Conservation (phyloP, 2,329 filamentous ascomycete species). For the Cladosporium sp. region DNA sequence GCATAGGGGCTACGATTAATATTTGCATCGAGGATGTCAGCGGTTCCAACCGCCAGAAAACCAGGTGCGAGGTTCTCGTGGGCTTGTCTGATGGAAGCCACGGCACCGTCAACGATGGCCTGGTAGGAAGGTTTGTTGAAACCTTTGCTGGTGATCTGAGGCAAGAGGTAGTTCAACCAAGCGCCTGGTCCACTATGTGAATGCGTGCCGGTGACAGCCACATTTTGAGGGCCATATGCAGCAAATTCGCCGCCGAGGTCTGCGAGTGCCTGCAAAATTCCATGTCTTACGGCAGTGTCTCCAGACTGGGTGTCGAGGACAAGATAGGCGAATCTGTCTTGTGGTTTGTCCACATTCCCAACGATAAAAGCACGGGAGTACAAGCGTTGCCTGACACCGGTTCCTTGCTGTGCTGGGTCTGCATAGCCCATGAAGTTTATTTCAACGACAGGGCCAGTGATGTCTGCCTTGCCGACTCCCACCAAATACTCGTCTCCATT, state of each 20-base stretch:
- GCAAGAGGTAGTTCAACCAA: conserved; percentile 91
- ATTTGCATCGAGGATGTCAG: conserved; percentile 69
- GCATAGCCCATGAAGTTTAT: conserved; percentile 92
- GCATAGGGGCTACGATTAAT: conserved; percentile 85
- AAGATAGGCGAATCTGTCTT: conserved; percentile 77
- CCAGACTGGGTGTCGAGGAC: conserved; percentile 83
- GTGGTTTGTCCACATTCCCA: conserved; percentile 59
- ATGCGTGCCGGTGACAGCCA: conserved; percentile 89
- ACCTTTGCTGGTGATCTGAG: conserved; percentile 82
- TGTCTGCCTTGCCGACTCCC: conserved; percentile 67
- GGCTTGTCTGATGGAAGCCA: conserved; percentile 76
- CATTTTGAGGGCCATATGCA: conserved; percentile 71
- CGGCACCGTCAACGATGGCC: conserved; percentile 79
- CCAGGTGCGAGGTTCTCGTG: conserved; percentile 69
- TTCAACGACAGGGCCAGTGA: conserved; percentile 79
- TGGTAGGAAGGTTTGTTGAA: conserved; percentile 83
- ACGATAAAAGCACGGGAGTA: conserved; percentile 89
- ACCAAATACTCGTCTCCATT: conserved; percentile 49
- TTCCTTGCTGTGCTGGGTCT: conserved; percentile 73
- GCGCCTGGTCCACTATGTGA: conserved; percentile 87
- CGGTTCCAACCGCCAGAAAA: conserved; percentile 64
- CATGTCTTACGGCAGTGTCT: conserved; percentile 81
- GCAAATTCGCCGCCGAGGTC: conserved; percentile 66
- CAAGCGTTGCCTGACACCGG: conserved; percentile 78
- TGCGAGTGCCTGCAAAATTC: conserved; percentile 72